Evolutionary conservation across 805 yeast species (phyloP).

Genomic region (Torulaspora quercuum): DNA sequence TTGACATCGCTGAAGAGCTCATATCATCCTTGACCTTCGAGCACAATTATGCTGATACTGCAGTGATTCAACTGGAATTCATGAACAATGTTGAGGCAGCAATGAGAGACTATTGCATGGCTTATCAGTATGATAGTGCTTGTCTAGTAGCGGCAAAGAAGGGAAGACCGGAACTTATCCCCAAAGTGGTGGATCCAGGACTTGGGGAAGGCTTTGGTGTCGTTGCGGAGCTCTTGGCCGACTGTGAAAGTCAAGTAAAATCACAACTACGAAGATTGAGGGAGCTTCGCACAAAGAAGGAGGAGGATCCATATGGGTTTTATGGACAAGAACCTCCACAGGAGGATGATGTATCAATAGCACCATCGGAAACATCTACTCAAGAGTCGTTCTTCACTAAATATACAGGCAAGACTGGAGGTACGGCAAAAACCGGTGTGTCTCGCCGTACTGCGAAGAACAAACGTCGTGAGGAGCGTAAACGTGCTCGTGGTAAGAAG

Average conservation of each 20-base stretch:
- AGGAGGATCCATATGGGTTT: conserved; percentile 79
- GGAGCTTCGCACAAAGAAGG: conserved; percentile 79
- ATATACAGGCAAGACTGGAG: conserved; percentile 93
- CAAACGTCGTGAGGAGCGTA: conserved; percentile 90
- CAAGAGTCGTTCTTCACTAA: conserved; percentile 91
- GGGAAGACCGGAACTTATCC: conserved; percentile 45
- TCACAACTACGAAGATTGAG: conserved; percentile 83
- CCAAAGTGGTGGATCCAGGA: conserved; percentile 62
- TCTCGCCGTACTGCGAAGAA: conserved; percentile 90
- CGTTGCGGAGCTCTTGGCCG: conserved; percentile 87
- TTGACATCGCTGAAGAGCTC: conserved; percentile 55
- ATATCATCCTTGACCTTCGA: conserved; percentile 59
- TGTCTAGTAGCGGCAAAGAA: conserved; percentile 56
- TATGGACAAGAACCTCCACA: conserved; percentile 72
- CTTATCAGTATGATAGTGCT: conserved; percentile 72
- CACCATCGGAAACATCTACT: conserved; percentile 90
- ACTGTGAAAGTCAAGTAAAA: conserved; percentile 77
- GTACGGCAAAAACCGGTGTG: conserved; percentile 96
- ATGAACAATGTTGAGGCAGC: conserved; percentile 61
- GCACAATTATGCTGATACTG: conserved; percentile 76
- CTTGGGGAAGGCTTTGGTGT: conserved; percentile 84
- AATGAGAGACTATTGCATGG: conserved; percentile 65
- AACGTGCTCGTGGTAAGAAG: conserved; percentile 93
- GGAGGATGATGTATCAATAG: conserved; percentile 91
- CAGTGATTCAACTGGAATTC: conserved; percentile 63